phyloP scores from a whole-genome alignment of 495 filamentous ascomycete species.

The Hyphodiscus hymeniophilus region DNA sequence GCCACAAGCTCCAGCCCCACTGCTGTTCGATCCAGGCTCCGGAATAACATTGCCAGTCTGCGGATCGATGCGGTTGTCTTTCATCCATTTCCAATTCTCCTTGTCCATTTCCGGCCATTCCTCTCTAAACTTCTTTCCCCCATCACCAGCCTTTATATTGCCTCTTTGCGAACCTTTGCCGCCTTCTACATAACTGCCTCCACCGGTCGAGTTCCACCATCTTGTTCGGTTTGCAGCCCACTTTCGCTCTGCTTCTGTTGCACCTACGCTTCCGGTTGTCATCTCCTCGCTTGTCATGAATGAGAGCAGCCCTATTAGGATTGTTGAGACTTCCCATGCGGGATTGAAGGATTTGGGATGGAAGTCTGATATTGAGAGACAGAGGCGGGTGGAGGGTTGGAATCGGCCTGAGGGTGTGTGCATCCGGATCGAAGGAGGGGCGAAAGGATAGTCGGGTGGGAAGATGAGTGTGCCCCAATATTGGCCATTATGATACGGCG shows the following conservation, averaged over 20 bases:
- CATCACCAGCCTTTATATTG: constrained; percentile 68
- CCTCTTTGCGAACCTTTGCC: constrained; percentile 33
- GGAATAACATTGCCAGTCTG: constrained; percentile 31
- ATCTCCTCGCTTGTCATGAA: constrained; percentile 99
- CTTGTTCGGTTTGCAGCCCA: constrained; percentile 67
- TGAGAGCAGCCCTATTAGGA: constrained; percentile 84
- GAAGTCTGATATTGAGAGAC: constrained; percentile 92
- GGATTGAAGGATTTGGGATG: constrained; percentile 97
- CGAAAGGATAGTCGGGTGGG: constrained; percentile 93
- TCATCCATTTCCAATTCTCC: constrained; percentile 94
- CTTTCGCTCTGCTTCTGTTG: constrained; percentile 68
- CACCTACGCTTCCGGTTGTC: constrained; percentile 89
- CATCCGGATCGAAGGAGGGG: constrained; percentile 96
- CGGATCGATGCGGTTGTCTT: constrained; percentile 71
- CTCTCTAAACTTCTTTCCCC: constrained; percentile 76
- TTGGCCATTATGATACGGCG: constrained; percentile 89
- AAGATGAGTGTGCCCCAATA: constrained; percentile 98
- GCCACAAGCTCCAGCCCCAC: constrained; percentile 43
- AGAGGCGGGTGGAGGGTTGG: constrained; percentile 84
- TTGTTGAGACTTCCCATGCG: constrained; percentile 97
- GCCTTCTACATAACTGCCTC: constrained; percentile 54
- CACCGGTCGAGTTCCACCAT: constrained; percentile 98
- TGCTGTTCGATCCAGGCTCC: constrained; percentile 21
- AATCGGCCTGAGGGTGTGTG: constrained; percentile 95
- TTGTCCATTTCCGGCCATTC: constrained; percentile 89